Evolutionary conservation across 2,329 filamentous ascomycete species (phyloP), one percentile per base, ranked within the genome.

Genomic region (Diaporthe longicolla): DNA sequence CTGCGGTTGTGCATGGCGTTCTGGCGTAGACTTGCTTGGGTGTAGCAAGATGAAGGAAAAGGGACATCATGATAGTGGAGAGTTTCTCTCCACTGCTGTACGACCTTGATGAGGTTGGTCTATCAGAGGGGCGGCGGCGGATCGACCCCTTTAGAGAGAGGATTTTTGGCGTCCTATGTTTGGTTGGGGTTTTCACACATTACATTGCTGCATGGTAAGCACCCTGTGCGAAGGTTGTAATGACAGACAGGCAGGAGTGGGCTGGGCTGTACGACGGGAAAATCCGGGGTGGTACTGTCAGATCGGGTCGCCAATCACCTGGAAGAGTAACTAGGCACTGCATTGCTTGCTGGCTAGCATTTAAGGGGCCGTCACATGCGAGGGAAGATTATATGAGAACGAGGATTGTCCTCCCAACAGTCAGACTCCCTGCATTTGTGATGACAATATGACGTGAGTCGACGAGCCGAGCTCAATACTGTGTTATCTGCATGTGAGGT

Each of bases 301-400:
- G 45, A 10, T 19, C 24, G 63, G 63, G 32, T 37, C n/a, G 32
- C 13, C 21, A 4, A 13, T 40, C 10, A 15, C 48, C 63, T 54
- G 17, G 24, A n/a, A 6, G 29, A 68, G 9, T 21, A 26, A 26
- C 40, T 26, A 54, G 63, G 48, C 48, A 37, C 48, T 54, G 48
- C 63, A 68, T 54, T 68, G 63, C 63, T 68, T 68, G 45, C 63
- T 68, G 48, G 63, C 48, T 54, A 54, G 63, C 48, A 68, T 68
- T 68, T 54, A 21, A 37, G 32, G 26, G 32, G 48, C 63, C 32
- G 3, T 40, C 48, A 40, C 40, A 54, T 68, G 63, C 52, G 40
- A 54, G 32, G 15, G 15, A 21, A 54, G 15, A 9, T 52, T 26
- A 54, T 52, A 17, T 24, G 13, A 52, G 8, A 37, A 52, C 7